Evolutionary conservation across 345 rosid genomes (phyloP).

Genomic region (Microthlaspi erraticum): DNA sequence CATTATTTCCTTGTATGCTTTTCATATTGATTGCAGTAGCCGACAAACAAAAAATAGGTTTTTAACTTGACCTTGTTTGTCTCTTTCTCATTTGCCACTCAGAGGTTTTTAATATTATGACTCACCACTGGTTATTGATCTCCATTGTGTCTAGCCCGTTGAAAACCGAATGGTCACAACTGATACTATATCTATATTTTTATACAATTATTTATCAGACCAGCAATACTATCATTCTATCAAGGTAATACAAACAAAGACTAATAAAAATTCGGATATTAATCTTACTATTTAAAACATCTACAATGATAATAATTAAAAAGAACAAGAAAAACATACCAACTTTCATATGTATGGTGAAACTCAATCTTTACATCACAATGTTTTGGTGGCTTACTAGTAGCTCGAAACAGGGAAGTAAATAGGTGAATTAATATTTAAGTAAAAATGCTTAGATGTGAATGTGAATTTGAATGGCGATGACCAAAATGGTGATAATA

Average conservation of each 20-base stretch:
- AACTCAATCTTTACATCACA: too few relatives aligned
- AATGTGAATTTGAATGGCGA: slow-evolving; percentile 45
- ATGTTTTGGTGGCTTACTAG: too few relatives aligned
- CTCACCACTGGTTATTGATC: not conserved
- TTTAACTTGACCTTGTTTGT: not conserved
- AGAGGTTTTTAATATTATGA: not conserved
- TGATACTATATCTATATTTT: not conserved
- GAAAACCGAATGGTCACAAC: not conserved
- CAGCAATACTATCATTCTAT: too few relatives aligned
- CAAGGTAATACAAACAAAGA: too few relatives aligned
- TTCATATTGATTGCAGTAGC: not conserved
- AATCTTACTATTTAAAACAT: too few relatives aligned
- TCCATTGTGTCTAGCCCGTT: not conserved
- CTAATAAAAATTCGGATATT: too few relatives aligned
- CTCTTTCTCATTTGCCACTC: not conserved
- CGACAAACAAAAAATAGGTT: not conserved
- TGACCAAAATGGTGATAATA: slow-evolving; percentile 42
- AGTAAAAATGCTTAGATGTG: slow-evolving; percentile 27
- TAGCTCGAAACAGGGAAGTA: not conserved
- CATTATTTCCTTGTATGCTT: not conserved
- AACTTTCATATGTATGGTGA: too few relatives aligned
- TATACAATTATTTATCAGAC: too few relatives aligned
- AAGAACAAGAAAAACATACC: too few relatives aligned
- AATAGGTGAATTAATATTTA: not conserved
- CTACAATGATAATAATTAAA: too few relatives aligned